phyloP scores from a whole-genome alignment of 148 eudicot species.

The Chenopodium album region DNA sequence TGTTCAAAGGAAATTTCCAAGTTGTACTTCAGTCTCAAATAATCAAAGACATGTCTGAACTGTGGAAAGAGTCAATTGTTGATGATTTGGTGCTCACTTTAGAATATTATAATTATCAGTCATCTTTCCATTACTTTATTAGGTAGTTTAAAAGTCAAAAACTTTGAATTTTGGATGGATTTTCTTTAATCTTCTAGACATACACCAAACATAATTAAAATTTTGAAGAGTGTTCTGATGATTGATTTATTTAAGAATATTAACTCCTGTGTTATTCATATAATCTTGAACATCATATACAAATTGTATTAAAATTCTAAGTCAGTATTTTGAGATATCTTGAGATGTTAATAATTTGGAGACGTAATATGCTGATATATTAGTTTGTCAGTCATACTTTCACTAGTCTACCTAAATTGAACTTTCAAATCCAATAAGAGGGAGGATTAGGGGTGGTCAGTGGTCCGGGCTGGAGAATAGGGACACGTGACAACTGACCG shows the following conservation, averaged over 20 bases:
- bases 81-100: background rate
- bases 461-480: too few species aligned
- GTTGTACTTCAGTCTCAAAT: background rate
- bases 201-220: background rate
- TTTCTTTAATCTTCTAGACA: background rate
- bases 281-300: background rate
- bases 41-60: background rate
- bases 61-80: constrained; percentile 4
- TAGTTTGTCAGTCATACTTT: background rate
- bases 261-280: background rate
- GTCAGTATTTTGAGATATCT: background rate
- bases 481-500: too few species aligned
- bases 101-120: background rate
- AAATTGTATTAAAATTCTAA: background rate
- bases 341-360: background rate
- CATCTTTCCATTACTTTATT: background rate
- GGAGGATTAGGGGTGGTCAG: too few species aligned
- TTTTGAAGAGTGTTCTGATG: background rate
- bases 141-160: constrained; percentile 2
- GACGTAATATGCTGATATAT: too few species aligned
- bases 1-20: background rate
- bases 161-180: background rate
- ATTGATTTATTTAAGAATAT: background rate
- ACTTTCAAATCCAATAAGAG: background rate
- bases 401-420: background rate